phyloP scores from a whole-genome alignment of 345 rosid species.

The Hypericum androsaemum region DNA sequence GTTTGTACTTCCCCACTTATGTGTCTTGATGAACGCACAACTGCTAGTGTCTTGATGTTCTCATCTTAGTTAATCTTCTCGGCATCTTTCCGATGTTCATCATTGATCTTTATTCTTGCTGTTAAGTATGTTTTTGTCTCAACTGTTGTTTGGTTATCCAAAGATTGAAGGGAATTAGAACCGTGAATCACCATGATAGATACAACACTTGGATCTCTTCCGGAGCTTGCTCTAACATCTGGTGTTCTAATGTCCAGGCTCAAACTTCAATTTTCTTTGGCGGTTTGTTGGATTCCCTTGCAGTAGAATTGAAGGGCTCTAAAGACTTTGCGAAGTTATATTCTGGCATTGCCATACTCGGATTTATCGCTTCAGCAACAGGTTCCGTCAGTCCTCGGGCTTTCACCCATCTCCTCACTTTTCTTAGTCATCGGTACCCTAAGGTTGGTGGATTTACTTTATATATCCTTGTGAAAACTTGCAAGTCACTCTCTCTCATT shows the following conservation, averaged over 20 bases:
- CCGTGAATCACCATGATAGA: too few species aligned
- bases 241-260: conserved; percentile 33
- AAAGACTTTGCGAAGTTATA: conserved; percentile 71
- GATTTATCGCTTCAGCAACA: conserved; percentile 53
- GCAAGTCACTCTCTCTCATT: neutral
- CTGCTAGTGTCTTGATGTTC: neutral
- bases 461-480: too few species aligned
- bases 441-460: conserved; percentile 43
- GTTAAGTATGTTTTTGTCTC: too few species aligned
- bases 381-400: conserved; percentile 46
- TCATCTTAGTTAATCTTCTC: neutral
- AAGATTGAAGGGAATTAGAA: too few species aligned
- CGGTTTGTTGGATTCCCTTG: conserved; percentile 58
- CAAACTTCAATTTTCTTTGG: conserved; percentile 39
- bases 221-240: neutral
- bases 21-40: neutral
- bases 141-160: too few species aligned
- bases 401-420: conserved; percentile 50
- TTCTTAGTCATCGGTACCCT: conserved; percentile 74
- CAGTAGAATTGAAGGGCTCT: conserved; percentile 52
- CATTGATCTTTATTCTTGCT: too few species aligned
- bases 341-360: conserved; percentile 66
- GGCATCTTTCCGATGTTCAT: too few species aligned
- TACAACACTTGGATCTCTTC: too few species aligned
- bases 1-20: conserved; percentile 30